These are phyloP conservation scores for Colletotrichum navitas DNA, from an alignment of 2,329 filamentous ascomycete species.

Conservation along the genomic window DNA sequence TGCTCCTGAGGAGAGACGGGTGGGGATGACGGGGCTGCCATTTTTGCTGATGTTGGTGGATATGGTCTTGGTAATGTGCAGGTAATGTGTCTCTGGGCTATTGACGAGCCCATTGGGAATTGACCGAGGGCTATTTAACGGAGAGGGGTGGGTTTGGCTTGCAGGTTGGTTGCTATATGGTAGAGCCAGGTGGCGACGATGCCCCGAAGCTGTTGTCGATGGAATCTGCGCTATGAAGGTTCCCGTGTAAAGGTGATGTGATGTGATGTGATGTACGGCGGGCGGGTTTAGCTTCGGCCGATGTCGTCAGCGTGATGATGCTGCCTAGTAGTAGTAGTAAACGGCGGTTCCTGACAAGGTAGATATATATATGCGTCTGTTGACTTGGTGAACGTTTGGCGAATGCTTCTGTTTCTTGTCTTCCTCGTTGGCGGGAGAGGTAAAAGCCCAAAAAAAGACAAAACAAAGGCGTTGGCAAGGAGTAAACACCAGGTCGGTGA, in stretches of 20 bases:
- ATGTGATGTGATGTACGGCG: conserved; percentile 13
- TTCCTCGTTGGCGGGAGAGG: background rate
- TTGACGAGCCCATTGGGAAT: conserved; percentile 44
- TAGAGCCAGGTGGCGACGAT: background rate
- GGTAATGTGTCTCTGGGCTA: conserved; percentile 38
- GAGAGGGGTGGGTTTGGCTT: background rate
- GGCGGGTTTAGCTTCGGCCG: conserved; percentile 17
- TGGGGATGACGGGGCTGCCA: conserved; percentile 27
- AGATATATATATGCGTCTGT: conserved; percentile 2
- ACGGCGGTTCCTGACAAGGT: background rate
- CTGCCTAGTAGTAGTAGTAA: no score
- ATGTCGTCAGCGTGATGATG: conserved; percentile 35
- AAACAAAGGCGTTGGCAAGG: background rate
- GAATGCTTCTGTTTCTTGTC: background rate
- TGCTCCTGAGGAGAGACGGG: conserved; percentile 45
- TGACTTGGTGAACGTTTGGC: background rate
- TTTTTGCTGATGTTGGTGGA: conserved; percentile 33
- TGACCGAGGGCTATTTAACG: background rate
- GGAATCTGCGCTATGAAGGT: conserved; percentile 12
- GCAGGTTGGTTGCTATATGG: background rate
- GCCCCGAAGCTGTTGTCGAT: conserved; percentile 16
- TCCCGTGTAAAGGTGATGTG: background rate
- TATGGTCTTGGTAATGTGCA: conserved; percentile 40
- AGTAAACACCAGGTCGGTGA: background rate
- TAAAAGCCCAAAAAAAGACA: no score